Percentiles rank a stretch among this genome's conserved stretches.
Conservation (phyloP, 495 filamentous ascomycete genomes). For the Aspergillus sclerotiicarbonarius region DNA sequence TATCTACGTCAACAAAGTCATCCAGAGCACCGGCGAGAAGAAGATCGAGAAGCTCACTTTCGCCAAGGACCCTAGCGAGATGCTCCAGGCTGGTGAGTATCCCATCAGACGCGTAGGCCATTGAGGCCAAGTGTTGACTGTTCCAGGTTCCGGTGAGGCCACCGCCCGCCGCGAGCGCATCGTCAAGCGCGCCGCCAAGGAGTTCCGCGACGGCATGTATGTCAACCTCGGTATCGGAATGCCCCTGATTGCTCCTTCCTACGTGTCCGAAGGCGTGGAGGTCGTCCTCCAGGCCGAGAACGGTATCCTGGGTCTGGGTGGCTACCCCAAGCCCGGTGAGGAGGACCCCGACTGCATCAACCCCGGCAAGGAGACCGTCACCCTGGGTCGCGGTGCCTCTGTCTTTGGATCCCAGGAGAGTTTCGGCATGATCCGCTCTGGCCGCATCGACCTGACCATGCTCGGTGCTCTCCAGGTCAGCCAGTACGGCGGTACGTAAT, state of each 20-base stretch:
- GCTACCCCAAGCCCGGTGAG: constrained; percentile 72
- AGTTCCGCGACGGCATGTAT: constrained; percentile 93
- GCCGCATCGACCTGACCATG: constrained; percentile 86
- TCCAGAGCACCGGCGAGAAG: constrained; percentile 70
- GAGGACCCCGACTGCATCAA: constrained; percentile 91
- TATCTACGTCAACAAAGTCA: constrained; percentile 83
- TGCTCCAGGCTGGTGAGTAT: constrained; percentile 46
- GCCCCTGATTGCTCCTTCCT: constrained; percentile 82
- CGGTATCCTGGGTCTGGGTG: constrained; percentile 83
- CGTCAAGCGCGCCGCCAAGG: constrained; percentile 79
- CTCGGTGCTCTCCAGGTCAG: constrained; percentile 88
- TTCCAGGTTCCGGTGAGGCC: constrained; percentile 64
- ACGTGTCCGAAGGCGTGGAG: constrained; percentile 72
- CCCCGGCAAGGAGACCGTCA: constrained; percentile 91
- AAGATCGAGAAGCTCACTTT: constrained; percentile 81
- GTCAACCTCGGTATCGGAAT: constrained; percentile 92
- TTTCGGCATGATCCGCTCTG: constrained; percentile 90
- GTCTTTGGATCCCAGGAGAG: constrained; percentile 83
- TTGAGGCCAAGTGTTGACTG: constrained; percentile 32
- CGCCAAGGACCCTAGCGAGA: constrained; percentile 58
- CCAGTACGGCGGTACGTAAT: constrained; percentile 64
- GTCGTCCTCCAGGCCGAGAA: constrained; percentile 89
- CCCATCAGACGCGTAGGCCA: neutral
- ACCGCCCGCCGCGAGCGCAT: constrained; percentile 78
- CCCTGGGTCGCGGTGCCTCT: constrained; percentile 70